Evolutionary conservation across 768 basidiomycete genomes (phyloP).

Genomic region (Collybia mongolica): DNA sequence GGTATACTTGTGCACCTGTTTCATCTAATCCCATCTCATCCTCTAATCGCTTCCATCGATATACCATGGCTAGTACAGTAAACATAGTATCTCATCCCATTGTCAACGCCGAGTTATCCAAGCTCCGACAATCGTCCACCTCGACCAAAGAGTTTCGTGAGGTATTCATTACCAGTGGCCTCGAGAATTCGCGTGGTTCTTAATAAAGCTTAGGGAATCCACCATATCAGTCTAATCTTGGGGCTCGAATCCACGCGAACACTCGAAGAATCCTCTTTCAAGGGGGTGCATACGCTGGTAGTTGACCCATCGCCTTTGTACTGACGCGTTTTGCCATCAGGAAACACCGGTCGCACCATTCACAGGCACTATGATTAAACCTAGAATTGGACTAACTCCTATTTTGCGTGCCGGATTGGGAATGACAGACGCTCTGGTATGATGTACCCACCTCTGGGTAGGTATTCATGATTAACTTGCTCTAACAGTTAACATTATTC

Average conservation of each 20-base stretch:
- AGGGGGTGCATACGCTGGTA: constrained; percentile 49
- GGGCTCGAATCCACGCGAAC: constrained; percentile 81
- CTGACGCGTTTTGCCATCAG: constrained; percentile 31
- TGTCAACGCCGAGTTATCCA: constrained; percentile 70
- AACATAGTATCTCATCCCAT: constrained; percentile 69
- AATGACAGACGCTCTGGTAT: constrained; percentile 83
- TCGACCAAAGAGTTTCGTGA: constrained; percentile 77
- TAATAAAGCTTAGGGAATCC: constrained; percentile 53
- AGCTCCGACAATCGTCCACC: constrained; percentile 61
- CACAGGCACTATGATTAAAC: constrained; percentile 72
- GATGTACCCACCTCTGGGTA: constrained; percentile 8
- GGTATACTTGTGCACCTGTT: background rate
- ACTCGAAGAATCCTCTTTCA: constrained; percentile 60
- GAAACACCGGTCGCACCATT: constrained; percentile 80
- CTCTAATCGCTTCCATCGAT: background rate
- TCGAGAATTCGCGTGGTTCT: background rate
- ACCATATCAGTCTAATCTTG: constrained; percentile 72
- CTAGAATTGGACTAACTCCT: constrained; percentile 82
- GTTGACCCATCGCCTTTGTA: constrained; percentile 1
- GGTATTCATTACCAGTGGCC: constrained; percentile 31
- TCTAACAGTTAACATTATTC: constrained; percentile 63
- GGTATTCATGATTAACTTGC: constrained; percentile 3
- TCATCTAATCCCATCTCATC: constrained; percentile 1
- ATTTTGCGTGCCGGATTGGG: constrained; percentile 92
- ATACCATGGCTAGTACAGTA: constrained; percentile 30